These are phyloP conservation scores for Scleromitrula shiraiana DNA, from an alignment of 2,329 filamentous ascomycete species.

Conservation along the genomic window DNA sequence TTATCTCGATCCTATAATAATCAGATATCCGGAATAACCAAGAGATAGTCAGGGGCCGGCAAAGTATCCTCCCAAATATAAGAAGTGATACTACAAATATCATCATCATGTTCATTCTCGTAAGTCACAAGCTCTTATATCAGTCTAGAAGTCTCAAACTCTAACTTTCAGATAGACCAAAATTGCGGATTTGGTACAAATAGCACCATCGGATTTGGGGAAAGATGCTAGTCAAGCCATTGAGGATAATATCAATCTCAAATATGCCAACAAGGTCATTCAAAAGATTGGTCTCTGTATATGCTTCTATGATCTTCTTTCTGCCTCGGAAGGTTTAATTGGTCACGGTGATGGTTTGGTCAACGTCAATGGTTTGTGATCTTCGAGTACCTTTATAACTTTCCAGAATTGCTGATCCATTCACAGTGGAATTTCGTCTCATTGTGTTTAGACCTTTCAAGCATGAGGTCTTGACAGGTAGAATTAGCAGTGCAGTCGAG, in stretches of 20 bases:
- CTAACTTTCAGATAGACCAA: slow-evolving; percentile 59
- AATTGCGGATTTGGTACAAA: slow-evolving; percentile 88
- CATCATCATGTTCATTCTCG: slow-evolving; percentile 41
- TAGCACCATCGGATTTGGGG: slow-evolving; percentile 79
- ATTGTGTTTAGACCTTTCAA: slow-evolving; percentile 95
- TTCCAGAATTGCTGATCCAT: slow-evolving; percentile 7
- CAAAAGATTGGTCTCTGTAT: slow-evolving; percentile 92
- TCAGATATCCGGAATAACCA: too few species aligned
- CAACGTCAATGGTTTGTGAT: slow-evolving; percentile 73
- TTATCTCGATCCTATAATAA: too few species aligned
- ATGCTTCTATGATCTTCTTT: slow-evolving; percentile 83
- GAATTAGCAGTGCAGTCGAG: slow-evolving; percentile 66
- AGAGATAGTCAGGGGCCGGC: too few species aligned
- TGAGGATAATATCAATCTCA: slow-evolving; percentile 93
- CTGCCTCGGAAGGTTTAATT: slow-evolving; percentile 86
- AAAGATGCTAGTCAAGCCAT: slow-evolving; percentile 78
- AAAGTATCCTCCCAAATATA: too few species aligned
- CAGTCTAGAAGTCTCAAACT: neutral
- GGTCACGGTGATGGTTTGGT: slow-evolving; percentile 87
- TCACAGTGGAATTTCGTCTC: slow-evolving; percentile 78
- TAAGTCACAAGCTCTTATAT: slow-evolving; percentile 26
- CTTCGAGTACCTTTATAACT: neutral
- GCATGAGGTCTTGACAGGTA: slow-evolving; percentile 80
- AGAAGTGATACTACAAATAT: too few species aligned
- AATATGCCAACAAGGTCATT: slow-evolving; percentile 93